A percentile compares a stretch with the other conserved stretches of the same genome.
Evolutionary conservation across 306 rosid species (phyloP).

Genomic region (Sicyos edulis): DNA sequence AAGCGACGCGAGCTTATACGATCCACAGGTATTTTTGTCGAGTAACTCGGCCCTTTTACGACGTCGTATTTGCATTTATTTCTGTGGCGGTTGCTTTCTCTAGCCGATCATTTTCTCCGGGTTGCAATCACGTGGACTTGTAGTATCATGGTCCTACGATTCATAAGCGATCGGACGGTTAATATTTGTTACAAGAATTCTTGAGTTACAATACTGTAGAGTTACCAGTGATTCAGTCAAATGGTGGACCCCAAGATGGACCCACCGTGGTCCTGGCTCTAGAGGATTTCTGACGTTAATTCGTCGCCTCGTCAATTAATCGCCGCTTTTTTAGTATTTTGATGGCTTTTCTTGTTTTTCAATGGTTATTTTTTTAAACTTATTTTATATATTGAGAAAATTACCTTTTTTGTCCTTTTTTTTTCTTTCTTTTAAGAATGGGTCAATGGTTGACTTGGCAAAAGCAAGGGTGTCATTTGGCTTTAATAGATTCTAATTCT

Average conservation of each 20-base stretch:
- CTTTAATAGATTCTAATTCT: no score
- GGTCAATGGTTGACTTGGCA: no score
- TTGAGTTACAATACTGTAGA: neutral
- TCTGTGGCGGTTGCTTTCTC: conserved; percentile 5
- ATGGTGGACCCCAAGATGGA: neutral
- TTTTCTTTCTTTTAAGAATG: no score
- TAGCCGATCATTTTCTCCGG: conserved; percentile 8
- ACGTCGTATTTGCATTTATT: conserved; percentile 9
- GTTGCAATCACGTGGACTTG: conserved; percentile 12
- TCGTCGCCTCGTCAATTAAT: neutral
- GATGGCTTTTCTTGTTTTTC: no score
- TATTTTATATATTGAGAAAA: no score
- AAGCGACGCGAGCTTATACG: neutral
- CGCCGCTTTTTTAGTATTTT: neutral
- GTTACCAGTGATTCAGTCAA: neutral
- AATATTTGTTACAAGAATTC: no score
- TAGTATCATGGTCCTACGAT: neutral
- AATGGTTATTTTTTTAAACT: no score
- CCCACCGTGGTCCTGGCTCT: conserved; percentile 7
- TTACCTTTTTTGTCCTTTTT: no score
- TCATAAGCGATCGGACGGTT: neutral
- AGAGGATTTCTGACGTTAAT: neutral
- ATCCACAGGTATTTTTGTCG: conserved; percentile 12
- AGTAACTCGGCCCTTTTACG: neutral
- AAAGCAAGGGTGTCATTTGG: no score